Evolutionary conservation across 2,329 filamentous ascomycete species (phyloP).

Genomic region (Aspergillus sp.): DNA sequence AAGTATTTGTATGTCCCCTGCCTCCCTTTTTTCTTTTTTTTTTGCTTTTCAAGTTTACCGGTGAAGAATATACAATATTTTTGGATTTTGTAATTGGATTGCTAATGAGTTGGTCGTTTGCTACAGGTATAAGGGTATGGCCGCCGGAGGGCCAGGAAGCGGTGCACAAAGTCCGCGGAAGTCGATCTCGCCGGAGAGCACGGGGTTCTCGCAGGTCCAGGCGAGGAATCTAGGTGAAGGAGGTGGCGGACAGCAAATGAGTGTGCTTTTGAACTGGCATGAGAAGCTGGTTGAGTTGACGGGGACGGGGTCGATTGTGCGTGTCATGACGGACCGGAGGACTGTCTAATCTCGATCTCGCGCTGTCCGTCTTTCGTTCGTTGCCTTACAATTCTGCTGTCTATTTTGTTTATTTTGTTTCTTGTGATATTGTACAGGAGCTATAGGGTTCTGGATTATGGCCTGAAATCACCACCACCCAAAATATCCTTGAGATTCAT

Average conservation of each 20-base stretch:
- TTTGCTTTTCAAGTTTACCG: not conserved
- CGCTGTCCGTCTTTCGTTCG: not conserved
- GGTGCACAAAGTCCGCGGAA: constrained; percentile 51
- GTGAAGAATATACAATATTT: too few species aligned
- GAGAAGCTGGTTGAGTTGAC: constrained; percentile 97
- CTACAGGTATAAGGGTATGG: constrained; percentile 89
- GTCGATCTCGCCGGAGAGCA: constrained; percentile 69
- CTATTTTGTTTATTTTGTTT: constrained; percentile 13
- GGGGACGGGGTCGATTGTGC: constrained; percentile 85
- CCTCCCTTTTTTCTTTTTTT: not conserved
- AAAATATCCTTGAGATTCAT: constrained; percentile 84
- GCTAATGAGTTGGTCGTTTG: constrained; percentile 5
- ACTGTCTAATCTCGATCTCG: constrained; percentile 60
- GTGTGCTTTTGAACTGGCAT: constrained; percentile 95
- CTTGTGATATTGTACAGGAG: constrained; percentile 13
- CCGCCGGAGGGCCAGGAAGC: constrained; percentile 37
- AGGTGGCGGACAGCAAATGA: constrained; percentile 86
- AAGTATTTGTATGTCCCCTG: constrained; percentile 79
- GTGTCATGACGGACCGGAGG: constrained; percentile 94
- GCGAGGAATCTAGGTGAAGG: constrained; percentile 58
- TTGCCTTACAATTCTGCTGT: not conserved
- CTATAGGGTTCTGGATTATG: constrained; percentile 18
- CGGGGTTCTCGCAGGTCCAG: constrained; percentile 83
- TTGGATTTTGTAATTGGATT: not conserved
- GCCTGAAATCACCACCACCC: constrained; percentile 45